Evolutionary conservation across 306 rosid species (phyloP), one percentile per base, ranked within the genome.

Genomic region (Purshia tridentata): DNA sequence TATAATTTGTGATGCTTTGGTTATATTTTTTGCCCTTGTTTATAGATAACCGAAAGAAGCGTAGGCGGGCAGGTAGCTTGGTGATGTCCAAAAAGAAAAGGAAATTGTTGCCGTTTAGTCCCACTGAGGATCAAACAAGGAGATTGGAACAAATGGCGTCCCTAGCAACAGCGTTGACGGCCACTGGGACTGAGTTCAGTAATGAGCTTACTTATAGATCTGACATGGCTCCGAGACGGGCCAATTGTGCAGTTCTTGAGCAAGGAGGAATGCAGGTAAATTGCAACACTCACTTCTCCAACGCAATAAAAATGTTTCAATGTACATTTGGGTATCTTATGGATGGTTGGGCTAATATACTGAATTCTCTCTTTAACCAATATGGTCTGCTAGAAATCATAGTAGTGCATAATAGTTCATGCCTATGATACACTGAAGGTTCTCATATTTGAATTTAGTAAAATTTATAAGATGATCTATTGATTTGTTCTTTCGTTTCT

Each of bases 261-360:
- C 85, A 52, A 16, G 96, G 89, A 23, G 99, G 99, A 76, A 94
- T 94, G 97, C 97, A 91, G 97, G 99, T 91, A 82, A 11, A 12
- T 48, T 73, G 16, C 45, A 51, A 15, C 44, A 15, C 13, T 19
- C 18, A 42, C 19, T 66, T 52, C 6, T 53, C 0, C 1, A 13
- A 58, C 15, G 18, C 39, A 73, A 35, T 47, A 5, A 6, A 8
- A 23, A 12, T 12, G 12, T 61, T 22, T 11, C 8, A 8, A 2
- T 8, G 44, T 40, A 5, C 9, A 35, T 4, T 13, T 39, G 12
- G 13, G 39, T 4, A 5, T 9, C 35, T 18, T 14, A 18, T 13
- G n/a, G 53, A 15, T 50, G 16, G 8, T 29, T 49, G 3, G 15
- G 42, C 13, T 46, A 29, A 37, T 35, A 8, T 29, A 41, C 29